Base-by-base conservation (phyloP, 768 basidiomycete genomes). In the Flagelloscypha sp. region DNA sequence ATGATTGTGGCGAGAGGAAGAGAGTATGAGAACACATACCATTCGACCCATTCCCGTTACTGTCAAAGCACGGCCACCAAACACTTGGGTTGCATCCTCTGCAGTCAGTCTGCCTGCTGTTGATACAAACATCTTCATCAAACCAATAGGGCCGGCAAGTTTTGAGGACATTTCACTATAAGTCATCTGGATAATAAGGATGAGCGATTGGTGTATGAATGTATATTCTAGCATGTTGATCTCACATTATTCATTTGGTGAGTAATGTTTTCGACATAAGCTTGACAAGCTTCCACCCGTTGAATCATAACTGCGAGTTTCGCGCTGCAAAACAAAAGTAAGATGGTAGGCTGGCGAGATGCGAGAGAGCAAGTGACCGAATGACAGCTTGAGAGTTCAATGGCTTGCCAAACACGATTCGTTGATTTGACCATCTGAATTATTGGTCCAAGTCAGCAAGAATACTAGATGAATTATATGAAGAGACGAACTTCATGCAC, bases 301-400 rank as follows among this genome's bases (percentile, higher is more conserved):
- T 85, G 79, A 31, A 97, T 92, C 88, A 97, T 95, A 31, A 61
- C 57, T 15, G 85, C 87, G 28, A 98, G 70, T 61, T 92, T 94
- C 20, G 81, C 63, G n/a, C n/a, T n/a, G n/a, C n/a, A n/a, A n/a
- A n/a, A n/a, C n/a, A n/a, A n/a, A n/a, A n/a, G n/a, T n/a, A n/a
- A n/a, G n/a, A n/a, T n/a, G n/a, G n/a, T n/a, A n/a, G n/a, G n/a
- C n/a, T n/a, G n/a, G n/a, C n/a, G n/a, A n/a, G n/a, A n/a, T n/a
- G n/a, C n/a, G n/a, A n/a, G n/a, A n/a, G n/a, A n/a, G n/a, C n/a
- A n/a, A n/a, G n/a, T n/a, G n/a, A n/a, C 12, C 93, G 75, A 45
- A 98, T 84, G 48, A 95, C 92, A 6, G 93, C 71, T 51, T 93
- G 86, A 18, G 76, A 63, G 36, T 71, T 71, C 36, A 90, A 65